Evolutionary conservation across 768 basidiomycete species (phyloP).

Genomic region (Russula compacta): DNA sequence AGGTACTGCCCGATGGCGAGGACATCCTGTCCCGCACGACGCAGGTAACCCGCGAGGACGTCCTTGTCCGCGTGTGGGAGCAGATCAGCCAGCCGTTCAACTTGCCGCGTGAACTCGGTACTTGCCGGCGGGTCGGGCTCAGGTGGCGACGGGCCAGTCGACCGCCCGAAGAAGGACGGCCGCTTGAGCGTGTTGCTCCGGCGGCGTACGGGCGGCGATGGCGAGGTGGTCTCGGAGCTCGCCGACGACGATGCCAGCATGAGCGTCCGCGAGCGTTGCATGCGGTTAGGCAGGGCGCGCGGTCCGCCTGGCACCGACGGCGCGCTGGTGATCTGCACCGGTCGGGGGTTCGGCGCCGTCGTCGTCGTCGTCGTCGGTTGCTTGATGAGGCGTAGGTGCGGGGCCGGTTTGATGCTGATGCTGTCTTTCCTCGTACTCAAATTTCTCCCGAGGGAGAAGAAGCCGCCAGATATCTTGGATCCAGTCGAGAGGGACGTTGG

Average conservation of each 20-base stretch:
- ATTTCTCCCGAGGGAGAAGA: slow-evolving; percentile 15
- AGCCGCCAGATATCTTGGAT: background rate
- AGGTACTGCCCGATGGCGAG: slow-evolving; percentile 81
- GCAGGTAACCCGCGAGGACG: slow-evolving; percentile 62
- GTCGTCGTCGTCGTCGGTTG: slow-evolving; percentile 24
- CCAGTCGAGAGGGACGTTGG: background rate
- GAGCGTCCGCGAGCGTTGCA: slow-evolving; percentile 61
- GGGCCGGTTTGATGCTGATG: background rate
- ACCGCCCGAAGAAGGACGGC: slow-evolving; percentile 27
- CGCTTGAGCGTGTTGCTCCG: slow-evolving; percentile 21
- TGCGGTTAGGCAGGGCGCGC: slow-evolving; percentile 51
- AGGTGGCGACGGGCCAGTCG: slow-evolving; percentile 4
- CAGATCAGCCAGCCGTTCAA: slow-evolving; percentile 61
- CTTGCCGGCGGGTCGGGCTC: background rate
- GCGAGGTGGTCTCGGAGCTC: slow-evolving; percentile 31
- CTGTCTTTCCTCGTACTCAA: slow-evolving; percentile 22
- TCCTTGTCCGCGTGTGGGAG: slow-evolving; percentile 64
- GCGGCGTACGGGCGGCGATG: slow-evolving; percentile 23
- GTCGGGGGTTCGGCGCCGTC: slow-evolving; percentile 27
- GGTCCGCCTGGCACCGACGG: slow-evolving; percentile 69
- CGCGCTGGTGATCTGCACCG: slow-evolving; percentile 26
- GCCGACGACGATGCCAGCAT: slow-evolving; percentile 32
- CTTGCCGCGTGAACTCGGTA: slow-evolving; percentile 53
- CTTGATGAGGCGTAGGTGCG: slow-evolving; percentile 26
- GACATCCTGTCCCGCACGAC: slow-evolving; percentile 68